Evolutionary conservation across 179 eudicot species (phyloP), one percentile per base, ranked within the genome.

Genomic region (Beta corolliflora): DNA sequence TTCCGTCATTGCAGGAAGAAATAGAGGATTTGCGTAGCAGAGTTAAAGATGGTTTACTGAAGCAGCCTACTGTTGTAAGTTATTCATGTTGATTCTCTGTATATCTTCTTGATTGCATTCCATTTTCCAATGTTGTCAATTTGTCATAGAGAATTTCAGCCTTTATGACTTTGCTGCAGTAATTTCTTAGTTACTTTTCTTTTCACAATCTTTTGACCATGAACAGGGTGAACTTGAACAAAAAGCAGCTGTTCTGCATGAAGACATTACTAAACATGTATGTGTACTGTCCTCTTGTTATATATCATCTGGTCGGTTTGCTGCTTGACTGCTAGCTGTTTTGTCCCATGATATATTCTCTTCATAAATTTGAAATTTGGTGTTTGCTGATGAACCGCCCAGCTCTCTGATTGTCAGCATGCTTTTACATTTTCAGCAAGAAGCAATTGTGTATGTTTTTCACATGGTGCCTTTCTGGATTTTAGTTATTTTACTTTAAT

Each of bases 231-330:
- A 95, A 85, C 86, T 95, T 66, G 91, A 92, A 79, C 81, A 86
- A 59, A 94, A 92, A 88, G 94, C 89, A 74, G 82, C 59, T 78
- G 56, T 80, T 23, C 84, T 95, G 84, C 99, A 95, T 73, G 91
- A 85, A 86, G 95, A 90, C 86, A 89, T 93, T 76, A 92, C 89
- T 23, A 91, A 92, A 82, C 90, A 95, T 83, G 98, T 95, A 91
- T 23, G 98, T 79, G 68, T 61, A 72, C 63, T 79, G 10, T n/a
- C 44, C 59, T 71, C 31, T 75, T 53, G 52, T 45, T 56, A 29
- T 64, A 71, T 58, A 50, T 68, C 45, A 65, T 25, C 63, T 60
- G 23, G 79, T 29, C 54, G 0, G 18, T 55, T 76, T 65, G 70
- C 76, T 79, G 63, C 50, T 68, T 75, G 79, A 67, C 15, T 53